A percentile compares a stretch with the other conserved stretches of the same genome.
phyloP scores from a whole-genome alignment of 2,329 filamentous ascomycete species.

The Aspergillus glaucus region DNA sequence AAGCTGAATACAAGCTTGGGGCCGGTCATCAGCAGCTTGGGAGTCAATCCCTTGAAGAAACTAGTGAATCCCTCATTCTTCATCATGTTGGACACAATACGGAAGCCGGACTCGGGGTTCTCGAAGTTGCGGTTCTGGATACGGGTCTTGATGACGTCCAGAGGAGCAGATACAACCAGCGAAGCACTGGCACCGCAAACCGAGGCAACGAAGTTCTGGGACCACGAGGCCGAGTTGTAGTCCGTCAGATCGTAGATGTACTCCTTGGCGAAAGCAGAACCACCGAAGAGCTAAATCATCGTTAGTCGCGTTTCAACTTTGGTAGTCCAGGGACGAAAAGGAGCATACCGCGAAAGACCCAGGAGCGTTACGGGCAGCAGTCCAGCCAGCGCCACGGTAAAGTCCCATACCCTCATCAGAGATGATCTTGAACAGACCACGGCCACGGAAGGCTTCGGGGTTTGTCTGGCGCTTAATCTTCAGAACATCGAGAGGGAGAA shows the following conservation, averaged over 20 bases:
- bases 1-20: slow-evolving; percentile 99
- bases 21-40: slow-evolving; percentile 98
- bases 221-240: slow-evolving; percentile 93
- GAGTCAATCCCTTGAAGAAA: slow-evolving; percentile 97
- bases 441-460: slow-evolving; percentile 92
- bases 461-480: slow-evolving; percentile 99
- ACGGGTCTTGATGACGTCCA: slow-evolving; percentile 96
- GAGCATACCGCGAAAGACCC: slow-evolving; percentile 84
- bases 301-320: slow-evolving; percentile 2
- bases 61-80: slow-evolving; percentile 76
- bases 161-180: slow-evolving; percentile 88
- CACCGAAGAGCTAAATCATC: slow-evolving; percentile 75
- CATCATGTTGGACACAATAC: slow-evolving; percentile 87
- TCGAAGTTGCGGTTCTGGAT: slow-evolving; percentile 99
- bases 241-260: slow-evolving; percentile 84
- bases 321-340: slow-evolving; percentile 11
- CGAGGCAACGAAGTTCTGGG: slow-evolving; percentile 95
- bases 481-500: slow-evolving; percentile 89
- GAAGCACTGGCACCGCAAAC: slow-evolving; percentile 92
- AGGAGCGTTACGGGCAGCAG: slow-evolving; percentile 90
- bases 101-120: slow-evolving; percentile 89
- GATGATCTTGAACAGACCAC: slow-evolving; percentile 83
- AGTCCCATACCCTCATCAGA: slow-evolving; percentile 90
- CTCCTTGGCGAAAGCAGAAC: slow-evolving; percentile 94
- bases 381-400: slow-evolving; percentile 97